phyloP scores from a whole-genome alignment of 2,329 filamentous ascomycete genomes.

The Purpureocillium takamizusanense region DNA sequence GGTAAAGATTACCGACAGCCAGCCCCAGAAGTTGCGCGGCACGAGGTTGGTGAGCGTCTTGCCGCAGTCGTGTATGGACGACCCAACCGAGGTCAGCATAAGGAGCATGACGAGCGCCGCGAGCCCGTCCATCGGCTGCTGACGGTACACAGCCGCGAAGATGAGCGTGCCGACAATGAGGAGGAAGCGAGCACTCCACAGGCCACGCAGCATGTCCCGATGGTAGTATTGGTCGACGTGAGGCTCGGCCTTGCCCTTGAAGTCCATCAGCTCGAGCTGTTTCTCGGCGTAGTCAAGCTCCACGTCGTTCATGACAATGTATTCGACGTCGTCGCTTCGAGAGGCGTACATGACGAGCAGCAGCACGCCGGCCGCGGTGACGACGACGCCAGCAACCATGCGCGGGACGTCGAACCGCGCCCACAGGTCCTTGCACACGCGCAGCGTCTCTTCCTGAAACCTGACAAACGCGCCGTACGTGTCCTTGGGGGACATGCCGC shows the following conservation, averaged over 20 bases:
- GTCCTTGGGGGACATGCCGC: conserved; percentile 28
- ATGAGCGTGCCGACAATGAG: conserved; percentile 18
- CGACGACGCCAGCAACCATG: conserved; percentile 71
- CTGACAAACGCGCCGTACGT: conserved; percentile 52
- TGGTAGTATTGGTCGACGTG: conserved; percentile 27
- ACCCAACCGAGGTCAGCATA: conserved; percentile 30
- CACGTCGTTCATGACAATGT: conserved; percentile 42
- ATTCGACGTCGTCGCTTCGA: conserved; percentile 44
- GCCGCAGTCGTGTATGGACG: conserved; percentile 32
- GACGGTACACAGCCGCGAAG: conserved; percentile 20
- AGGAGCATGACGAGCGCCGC: conserved; percentile 29
- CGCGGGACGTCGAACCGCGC: conserved; percentile 81
- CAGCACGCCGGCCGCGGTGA: conserved; percentile 60
- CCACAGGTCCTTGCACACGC: conserved; percentile 78
- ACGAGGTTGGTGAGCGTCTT: conserved; percentile 43
- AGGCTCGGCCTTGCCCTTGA: conserved; percentile 28
- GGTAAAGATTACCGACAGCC: conserved; percentile 72
- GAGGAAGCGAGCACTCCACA: conserved; percentile 25
- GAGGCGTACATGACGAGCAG: conserved; percentile 67
- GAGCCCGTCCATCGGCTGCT: conserved; percentile 21
- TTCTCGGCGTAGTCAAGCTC: conserved; percentile 53
- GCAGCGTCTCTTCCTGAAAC: conserved; percentile 73
- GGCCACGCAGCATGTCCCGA: conserved; percentile 22
- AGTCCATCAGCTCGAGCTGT: conserved; percentile 39
- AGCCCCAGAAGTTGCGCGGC: conserved; percentile 79